Conservation (phyloP, 352 stramenopile species). For the Pythium aquatile region DNA sequence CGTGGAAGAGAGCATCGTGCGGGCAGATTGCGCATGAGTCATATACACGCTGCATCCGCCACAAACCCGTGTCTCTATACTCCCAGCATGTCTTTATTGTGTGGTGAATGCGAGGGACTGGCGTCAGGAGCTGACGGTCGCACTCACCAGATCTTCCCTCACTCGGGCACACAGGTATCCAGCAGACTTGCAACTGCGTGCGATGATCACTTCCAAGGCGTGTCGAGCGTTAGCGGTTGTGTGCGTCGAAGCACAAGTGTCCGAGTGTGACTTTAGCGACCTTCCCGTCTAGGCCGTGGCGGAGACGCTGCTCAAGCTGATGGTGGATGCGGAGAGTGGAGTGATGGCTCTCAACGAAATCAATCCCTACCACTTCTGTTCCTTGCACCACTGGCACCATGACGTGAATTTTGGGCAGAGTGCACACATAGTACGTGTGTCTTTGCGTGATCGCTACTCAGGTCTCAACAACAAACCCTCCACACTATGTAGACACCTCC, state of each 20-base stretch:
- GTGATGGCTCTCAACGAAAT: slow-evolving; percentile 27
- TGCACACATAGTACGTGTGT: background rate
- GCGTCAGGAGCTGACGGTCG: background rate
- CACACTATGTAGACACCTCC: too few relatives aligned
- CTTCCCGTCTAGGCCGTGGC: slow-evolving; percentile 43
- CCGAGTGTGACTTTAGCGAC: slow-evolving; percentile 45
- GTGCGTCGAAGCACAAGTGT: slow-evolving; percentile 43
- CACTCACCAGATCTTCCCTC: slow-evolving; percentile 64
- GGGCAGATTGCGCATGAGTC: background rate
- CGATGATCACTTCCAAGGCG: slow-evolving; percentile 40
- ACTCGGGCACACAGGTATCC: slow-evolving; percentile 36
- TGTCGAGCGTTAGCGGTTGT: slow-evolving; percentile 53
- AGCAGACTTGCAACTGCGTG: slow-evolving; percentile 34
- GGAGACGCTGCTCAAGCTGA: slow-evolving; percentile 58
- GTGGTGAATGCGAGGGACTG: background rate
- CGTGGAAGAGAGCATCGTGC: too few relatives aligned
- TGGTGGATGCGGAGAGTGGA: slow-evolving; percentile 41
- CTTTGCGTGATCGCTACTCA: too few relatives aligned
- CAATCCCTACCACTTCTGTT: slow-evolving; percentile 30
- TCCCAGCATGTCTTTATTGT: background rate
- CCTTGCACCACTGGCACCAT: slow-evolving; percentile 49
- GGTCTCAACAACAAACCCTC: too few relatives aligned
- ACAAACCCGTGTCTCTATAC: background rate
- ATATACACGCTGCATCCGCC: background rate
- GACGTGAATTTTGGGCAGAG: slow-evolving; percentile 41